Conservation (phyloP, 1,139 yeast species). For the Geotrichum carabidarum region DNA sequence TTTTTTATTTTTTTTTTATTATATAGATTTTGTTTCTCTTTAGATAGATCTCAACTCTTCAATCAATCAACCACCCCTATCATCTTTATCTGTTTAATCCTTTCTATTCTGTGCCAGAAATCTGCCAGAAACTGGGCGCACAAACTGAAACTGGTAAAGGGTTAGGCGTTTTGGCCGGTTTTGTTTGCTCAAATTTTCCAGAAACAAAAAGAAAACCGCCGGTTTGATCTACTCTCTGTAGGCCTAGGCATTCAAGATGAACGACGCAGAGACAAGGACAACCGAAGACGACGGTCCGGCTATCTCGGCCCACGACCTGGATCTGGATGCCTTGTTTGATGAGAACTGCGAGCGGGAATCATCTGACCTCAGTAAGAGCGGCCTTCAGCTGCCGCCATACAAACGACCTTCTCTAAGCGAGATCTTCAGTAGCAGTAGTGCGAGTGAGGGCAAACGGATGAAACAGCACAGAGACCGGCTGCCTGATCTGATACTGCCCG, state of each 20-base stretch:
- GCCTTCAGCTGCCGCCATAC: constrained; percentile 2
- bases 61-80: no score
- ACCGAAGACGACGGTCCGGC: not conserved
- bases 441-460: not conserved
- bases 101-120: no score
- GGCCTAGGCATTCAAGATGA: not conserved
- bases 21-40: no score
- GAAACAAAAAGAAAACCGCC: not conserved
- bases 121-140: no score
- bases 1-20: no score
- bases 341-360: constrained; percentile 2
- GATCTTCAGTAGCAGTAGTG: not conserved
- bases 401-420: constrained; percentile 3
- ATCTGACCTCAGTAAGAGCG: not conserved
- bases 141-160: no score
- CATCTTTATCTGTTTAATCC: no score
- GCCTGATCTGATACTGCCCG: constrained; percentile 14
- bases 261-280: not conserved
- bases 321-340: constrained; percentile 10
- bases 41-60: no score
- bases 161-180: no score
- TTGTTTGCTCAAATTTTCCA: no score
- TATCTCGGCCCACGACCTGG: constrained; percentile 1
- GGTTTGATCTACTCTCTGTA: not conserved
- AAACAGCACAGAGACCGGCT: not conserved